Conservation (phyloP, 768 basidiomycete genomes). For the Hebeloma cylindrosporum region DNA sequence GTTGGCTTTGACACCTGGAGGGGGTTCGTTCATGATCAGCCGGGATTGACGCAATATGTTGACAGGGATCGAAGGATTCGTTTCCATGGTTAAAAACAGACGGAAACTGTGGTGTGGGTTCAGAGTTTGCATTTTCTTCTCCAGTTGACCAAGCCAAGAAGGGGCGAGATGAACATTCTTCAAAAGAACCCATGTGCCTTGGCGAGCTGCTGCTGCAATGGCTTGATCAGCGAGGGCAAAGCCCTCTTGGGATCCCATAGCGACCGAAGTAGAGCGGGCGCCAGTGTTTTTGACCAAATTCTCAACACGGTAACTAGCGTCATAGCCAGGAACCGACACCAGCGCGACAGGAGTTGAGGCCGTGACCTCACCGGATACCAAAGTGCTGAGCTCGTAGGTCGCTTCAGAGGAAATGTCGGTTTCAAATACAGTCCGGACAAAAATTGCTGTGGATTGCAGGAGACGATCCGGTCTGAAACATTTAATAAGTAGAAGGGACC, state of each 20-base stretch:
- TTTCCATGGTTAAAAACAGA: constrained; percentile 97
- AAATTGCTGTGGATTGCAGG: constrained; percentile 74
- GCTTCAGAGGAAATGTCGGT: constrained; percentile 76
- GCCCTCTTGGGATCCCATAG: constrained; percentile 99
- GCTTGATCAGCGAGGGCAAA: constrained; percentile 95
- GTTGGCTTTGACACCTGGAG: constrained; percentile 96
- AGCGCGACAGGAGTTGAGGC: constrained; percentile 85
- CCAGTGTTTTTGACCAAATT: constrained; percentile 78
- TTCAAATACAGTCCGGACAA: constrained; percentile 76
- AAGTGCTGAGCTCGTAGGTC: constrained; percentile 69
- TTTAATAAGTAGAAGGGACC: constrained; percentile 78
- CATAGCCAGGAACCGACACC: constrained; percentile 93
- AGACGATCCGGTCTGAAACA: constrained; percentile 93
- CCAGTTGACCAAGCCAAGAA: constrained; percentile 92
- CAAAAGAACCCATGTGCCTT: constrained; percentile 94
- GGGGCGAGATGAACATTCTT: constrained; percentile 98
- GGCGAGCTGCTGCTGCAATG: constrained; percentile 86
- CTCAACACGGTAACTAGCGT: constrained; percentile 97
- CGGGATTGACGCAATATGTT: constrained; percentile 96
- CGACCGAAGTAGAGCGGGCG: constrained; percentile 82
- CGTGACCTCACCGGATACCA: constrained; percentile 79
- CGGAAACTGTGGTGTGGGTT: constrained; percentile 91
- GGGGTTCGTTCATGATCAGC: constrained; percentile 98
- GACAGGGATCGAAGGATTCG: constrained; percentile 90
- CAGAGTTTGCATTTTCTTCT: constrained; percentile 94